Conservation (phyloP, 176 grass and related monocot genomes). For the Musa schizocarpa region DNA sequence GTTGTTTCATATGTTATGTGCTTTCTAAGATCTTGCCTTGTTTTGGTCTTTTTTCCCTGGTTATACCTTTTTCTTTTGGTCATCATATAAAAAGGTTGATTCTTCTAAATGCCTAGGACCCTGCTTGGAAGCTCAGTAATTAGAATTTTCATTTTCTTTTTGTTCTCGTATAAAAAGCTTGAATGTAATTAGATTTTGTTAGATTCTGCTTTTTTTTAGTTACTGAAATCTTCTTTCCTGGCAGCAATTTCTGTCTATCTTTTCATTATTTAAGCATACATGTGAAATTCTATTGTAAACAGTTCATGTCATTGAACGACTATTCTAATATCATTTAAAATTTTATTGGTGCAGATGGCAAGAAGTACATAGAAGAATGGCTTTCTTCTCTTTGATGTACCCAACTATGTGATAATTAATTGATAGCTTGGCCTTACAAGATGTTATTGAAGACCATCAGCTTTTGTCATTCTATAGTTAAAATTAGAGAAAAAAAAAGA, state of each 20-base stretch:
- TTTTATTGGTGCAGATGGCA: constrained; percentile 14
- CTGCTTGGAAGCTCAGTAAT: too few relatives aligned
- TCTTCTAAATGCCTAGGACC: too few relatives aligned
- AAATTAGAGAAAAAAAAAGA: not conserved
- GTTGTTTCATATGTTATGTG: not conserved
- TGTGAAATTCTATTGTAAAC: too few relatives aligned
- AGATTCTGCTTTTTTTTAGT: too few relatives aligned
- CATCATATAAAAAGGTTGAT: too few relatives aligned
- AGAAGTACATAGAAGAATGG: constrained; percentile 16
- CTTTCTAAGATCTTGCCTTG: not conserved
- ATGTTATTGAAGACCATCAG: not conserved
- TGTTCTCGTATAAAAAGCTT: too few relatives aligned
- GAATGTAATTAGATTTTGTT: too few relatives aligned
- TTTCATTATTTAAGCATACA: not conserved
- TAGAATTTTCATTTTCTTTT: too few relatives aligned
- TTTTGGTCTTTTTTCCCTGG: too few relatives aligned
- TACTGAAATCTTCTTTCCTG: not conserved
- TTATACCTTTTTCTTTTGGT: too few relatives aligned
- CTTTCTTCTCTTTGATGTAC: not conserved
- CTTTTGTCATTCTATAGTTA: not conserved
- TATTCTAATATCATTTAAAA: not conserved
- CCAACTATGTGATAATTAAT: not conserved
- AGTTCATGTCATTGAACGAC: not conserved
- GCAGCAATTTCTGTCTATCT: not conserved
- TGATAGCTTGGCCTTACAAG: not conserved